Percentiles rank a stretch among this genome's conserved stretches.
Evolutionary conservation across 352 stramenopile genomes (phyloP).

Genomic region (Phytophthora vignae): DNA sequence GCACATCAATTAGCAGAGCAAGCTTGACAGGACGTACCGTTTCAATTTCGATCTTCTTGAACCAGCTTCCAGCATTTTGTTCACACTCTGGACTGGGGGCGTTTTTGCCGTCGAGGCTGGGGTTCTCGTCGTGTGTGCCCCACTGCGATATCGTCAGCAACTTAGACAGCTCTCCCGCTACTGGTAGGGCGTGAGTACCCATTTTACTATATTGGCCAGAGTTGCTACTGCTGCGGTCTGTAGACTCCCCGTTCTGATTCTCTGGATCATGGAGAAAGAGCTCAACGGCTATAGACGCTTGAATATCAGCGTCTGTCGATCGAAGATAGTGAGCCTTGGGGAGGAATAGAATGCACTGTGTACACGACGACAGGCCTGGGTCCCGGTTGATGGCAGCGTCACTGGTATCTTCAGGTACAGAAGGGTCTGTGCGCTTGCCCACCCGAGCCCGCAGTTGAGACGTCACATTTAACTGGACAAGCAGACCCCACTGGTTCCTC

Average conservation of each 20-base stretch:
- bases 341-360: constrained; percentile 39
- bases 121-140: constrained; percentile 21
- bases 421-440: neutral
- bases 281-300: constrained; percentile 18
- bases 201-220: neutral
- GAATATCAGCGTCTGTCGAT: neutral
- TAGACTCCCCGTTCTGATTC: neutral
- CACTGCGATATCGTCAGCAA: constrained; percentile 26
- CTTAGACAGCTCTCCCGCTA: constrained; percentile 11
- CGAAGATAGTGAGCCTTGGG: constrained; percentile 43
- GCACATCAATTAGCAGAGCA: neutral
- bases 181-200: neutral
- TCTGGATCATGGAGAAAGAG: neutral
- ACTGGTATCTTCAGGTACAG: neutral
- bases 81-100: neutral
- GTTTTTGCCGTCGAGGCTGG: constrained; percentile 3
- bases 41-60: constrained; percentile 38
- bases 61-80: constrained; percentile 3
- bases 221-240: neutral
- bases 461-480: constrained; percentile 28
- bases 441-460: constrained; percentile 8
- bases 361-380: constrained; percentile 3
- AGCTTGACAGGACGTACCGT: constrained; percentile 36
- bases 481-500: constrained; percentile 48
- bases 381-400: neutral